phyloP scores from a whole-genome alignment of 306 rosid species.

The Acacia melanoxylon region DNA sequence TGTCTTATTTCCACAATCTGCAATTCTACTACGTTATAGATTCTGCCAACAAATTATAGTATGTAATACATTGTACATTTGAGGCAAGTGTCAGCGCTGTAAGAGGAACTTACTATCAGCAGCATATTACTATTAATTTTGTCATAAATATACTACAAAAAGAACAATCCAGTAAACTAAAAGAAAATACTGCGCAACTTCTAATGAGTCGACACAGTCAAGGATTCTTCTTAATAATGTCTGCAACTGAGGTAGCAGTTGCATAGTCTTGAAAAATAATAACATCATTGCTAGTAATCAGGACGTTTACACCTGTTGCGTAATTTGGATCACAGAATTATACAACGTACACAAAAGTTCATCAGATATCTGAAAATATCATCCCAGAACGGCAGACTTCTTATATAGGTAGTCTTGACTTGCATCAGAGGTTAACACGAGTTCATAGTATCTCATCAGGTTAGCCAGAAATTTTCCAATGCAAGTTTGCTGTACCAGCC shows the following conservation, averaged over 20 bases:
- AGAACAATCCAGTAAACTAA: background rate
- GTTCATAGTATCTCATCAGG: constrained; percentile 9
- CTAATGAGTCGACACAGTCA: background rate
- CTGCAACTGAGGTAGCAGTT: constrained; percentile 13
- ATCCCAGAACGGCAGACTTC: background rate
- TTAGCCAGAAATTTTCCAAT: background rate
- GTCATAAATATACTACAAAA: background rate
- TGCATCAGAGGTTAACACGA: background rate
- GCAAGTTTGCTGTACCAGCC: constrained; percentile 19
- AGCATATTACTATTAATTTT: background rate
- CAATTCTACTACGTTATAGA: background rate
- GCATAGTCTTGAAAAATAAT: background rate
- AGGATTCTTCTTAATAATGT: constrained; percentile 7
- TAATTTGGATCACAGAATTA: constrained; percentile 1
- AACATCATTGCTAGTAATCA: background rate
- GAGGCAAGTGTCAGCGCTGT: background rate
- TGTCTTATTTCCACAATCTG: background rate
- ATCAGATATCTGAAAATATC: background rate
- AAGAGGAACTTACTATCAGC: background rate
- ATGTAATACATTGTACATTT: background rate
- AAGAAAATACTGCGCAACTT: constrained; percentile 4
- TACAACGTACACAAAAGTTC: background rate
- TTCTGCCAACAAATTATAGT: too few species aligned
- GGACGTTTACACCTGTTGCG: background rate
- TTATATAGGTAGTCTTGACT: background rate